Conservation (phyloP, 2,329 filamentous ascomycete species). For the Aspergillus tamarii region DNA sequence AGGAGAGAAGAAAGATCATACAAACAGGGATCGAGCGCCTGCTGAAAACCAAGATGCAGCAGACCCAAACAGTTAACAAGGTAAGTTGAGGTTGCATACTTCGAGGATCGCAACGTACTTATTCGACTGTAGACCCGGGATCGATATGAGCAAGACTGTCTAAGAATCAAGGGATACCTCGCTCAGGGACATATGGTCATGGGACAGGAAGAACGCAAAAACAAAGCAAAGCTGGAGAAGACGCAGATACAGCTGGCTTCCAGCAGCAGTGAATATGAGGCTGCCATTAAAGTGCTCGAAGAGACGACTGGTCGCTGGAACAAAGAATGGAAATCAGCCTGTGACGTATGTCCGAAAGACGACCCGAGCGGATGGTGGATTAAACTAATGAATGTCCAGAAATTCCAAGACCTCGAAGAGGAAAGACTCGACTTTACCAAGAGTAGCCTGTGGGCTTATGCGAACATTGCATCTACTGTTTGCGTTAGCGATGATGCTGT, state of each 20-base stretch:
- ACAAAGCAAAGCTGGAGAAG: constrained; percentile 98
- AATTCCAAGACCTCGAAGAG: constrained; percentile 98
- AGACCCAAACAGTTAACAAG: constrained; percentile 91
- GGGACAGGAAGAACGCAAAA: constrained; percentile 98
- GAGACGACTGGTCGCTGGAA: constrained; percentile 97
- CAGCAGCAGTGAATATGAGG: constrained; percentile 91
- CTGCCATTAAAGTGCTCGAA: constrained; percentile 87
- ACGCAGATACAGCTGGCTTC: constrained; percentile 93
- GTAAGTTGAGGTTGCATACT: constrained; percentile 47
- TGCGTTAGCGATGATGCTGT: constrained; percentile 93
- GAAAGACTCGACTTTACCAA: constrained; percentile 96
- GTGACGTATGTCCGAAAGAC: constrained; percentile 60
- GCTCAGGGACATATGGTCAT: constrained; percentile 99
- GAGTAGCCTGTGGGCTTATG: constrained; percentile 96
- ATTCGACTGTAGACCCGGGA: constrained; percentile 69
- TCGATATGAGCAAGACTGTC: constrained; percentile 93
- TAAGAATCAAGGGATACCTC: constrained; percentile 97
- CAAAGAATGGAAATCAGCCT: constrained; percentile 95
- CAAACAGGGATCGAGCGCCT: constrained; percentile 93
- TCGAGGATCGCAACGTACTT: constrained; percentile 13
- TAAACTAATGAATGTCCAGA: constrained; percentile 54
- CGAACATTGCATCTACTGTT: constrained; percentile 94
- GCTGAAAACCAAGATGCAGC: constrained; percentile 88
- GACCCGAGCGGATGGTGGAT: not conserved
- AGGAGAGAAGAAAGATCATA: constrained; percentile 94